Evolutionary conservation across 2,329 filamentous ascomycete genomes (phyloP).

Genomic region (Coniochaeta prunicola): DNA sequence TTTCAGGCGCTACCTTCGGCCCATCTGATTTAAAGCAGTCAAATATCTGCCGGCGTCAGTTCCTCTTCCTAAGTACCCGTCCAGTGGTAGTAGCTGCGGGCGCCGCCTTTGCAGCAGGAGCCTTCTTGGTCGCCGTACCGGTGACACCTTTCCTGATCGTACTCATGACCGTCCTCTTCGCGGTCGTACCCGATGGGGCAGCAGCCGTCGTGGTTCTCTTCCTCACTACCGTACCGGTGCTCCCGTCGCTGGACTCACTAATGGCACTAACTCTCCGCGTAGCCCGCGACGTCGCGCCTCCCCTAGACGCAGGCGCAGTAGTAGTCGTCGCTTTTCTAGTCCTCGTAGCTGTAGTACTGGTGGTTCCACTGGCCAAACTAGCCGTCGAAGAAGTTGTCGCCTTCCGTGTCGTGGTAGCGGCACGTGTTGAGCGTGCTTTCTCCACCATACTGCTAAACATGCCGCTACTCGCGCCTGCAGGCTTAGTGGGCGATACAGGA

Average conservation of each 20-base stretch:
- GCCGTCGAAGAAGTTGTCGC: slow-evolving; percentile 33
- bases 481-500: slow-evolving; percentile 56
- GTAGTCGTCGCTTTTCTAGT: slow-evolving; percentile 24
- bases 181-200: slow-evolving; percentile 25
- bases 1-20: not conserved
- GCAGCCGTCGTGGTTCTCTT: slow-evolving; percentile 36
- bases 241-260: slow-evolving; percentile 58
- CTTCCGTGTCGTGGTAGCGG: slow-evolving; percentile 36
- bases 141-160: slow-evolving; percentile 46
- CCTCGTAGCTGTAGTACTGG: slow-evolving; percentile 23
- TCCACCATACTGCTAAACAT: slow-evolving; percentile 52
- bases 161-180: slow-evolving; percentile 46
- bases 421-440: slow-evolving; percentile 49
- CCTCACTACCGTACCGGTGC: slow-evolving; percentile 57
- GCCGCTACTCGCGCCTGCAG: slow-evolving; percentile 33
- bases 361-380: slow-evolving; percentile 24
- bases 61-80: slow-evolving; percentile 49
- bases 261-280: slow-evolving; percentile 48
- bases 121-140: slow-evolving; percentile 41
- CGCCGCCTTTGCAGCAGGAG: slow-evolving; percentile 29
- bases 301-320: slow-evolving; percentile 21
- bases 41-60: slow-evolving; percentile 4
- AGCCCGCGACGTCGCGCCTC: slow-evolving; percentile 37
- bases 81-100: slow-evolving; percentile 29
- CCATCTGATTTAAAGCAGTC: not conserved